Evolutionary conservation across 129 eudicot species (phyloP), one percentile per base, ranked within the genome.

Genomic region (Sambucus nigra): DNA sequence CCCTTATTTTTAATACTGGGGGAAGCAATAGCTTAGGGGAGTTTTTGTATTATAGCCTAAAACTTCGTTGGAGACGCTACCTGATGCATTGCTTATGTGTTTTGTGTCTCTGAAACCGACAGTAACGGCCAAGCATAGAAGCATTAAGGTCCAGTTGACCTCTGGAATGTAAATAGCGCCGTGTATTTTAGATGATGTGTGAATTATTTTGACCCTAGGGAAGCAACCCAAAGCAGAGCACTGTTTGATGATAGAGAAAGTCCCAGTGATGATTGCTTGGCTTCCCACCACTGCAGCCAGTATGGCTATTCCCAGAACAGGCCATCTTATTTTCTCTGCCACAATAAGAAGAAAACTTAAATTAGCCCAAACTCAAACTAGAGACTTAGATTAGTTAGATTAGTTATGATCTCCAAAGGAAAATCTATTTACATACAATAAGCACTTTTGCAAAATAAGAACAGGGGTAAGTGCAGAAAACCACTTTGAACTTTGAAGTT

Each of bases 241-340:
- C 50, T 81, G 95, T 69, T 81, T 86, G 61, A 86, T 86, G 0
- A 87, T 82, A 1, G 93, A 87, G 62, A 87, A 87, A 1, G 96
- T 82, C 27, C 94, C 95, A 0, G 95, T 81, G 14, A 86, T 86
- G 50, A 86, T 73, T 9, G 95, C 92, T 65, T 86, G 95, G 69
- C 96, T 87, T 27, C 96, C 96, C 10, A 87, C 96, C 12, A 87
- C 94, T 20, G 96, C 88, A 10, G 96, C 96, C 21, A 87, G 83
- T 55, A 82, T 79, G 2, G 96, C 96, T 41, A 87, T 79, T 54
- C 60, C 94, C 7, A 87, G 86, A 65, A 87, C 96, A 12, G 96
- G 96, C 93, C 85, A 79, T 23, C 93, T 57, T 64, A 87, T 39
- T 63, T 67, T 76, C 62, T 87, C 96, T 87, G 85, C n/a, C 39